Evolutionary conservation across 352 stramenopile species (phyloP), one percentile per base, ranked within the genome.

Genomic region (Lagenidium giganteum): DNA sequence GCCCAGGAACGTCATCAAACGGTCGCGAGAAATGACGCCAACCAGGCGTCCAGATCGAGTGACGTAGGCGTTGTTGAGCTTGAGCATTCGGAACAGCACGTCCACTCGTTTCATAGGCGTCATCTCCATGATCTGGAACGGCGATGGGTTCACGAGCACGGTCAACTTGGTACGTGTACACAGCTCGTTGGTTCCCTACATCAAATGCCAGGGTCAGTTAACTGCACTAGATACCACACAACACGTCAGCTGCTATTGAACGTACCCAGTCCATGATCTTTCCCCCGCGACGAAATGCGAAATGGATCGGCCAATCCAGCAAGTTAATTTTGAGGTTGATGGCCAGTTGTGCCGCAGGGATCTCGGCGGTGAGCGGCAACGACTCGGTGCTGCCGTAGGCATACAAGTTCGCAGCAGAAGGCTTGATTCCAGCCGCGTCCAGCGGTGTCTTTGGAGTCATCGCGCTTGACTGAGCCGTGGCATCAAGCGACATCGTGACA

Each of bases 41-140:
- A 89, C 80, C 39, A 94, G 68, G 16, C 61, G 65, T 0, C 83
- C 83, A 5, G 74, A 87, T 11, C 82, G 76, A 47, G 83, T 85
- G 25, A 95, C 75, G 54, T 91, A 95, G 22, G 81, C 77, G 53
- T 93, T 87, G 56, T 91, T 92, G 42, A 95, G 70, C 52, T 90
- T 93, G 33, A 95, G 76, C 77, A 93, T 93, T 29, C 83, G 75
- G 57, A 95, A 93, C 20, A 95, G 58, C 53, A 87, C 51, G 46
- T 95, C 81, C 21, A 95, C 80, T 17, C 74, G 74, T 34, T 73
- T 75, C 75, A 92, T 89, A 6, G 75, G 64, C 32, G 77, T 92
- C 77, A 87, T 89, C 55, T 85, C 74, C 69, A 92, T 86, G 12
- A 92, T 30, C 43, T 88, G 75, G 51, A 92, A 87, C 16, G 80